Base-by-base conservation (phyloP, 2,329 filamentous ascomycete species). In the Chrysoporthe cubensis region DNA sequence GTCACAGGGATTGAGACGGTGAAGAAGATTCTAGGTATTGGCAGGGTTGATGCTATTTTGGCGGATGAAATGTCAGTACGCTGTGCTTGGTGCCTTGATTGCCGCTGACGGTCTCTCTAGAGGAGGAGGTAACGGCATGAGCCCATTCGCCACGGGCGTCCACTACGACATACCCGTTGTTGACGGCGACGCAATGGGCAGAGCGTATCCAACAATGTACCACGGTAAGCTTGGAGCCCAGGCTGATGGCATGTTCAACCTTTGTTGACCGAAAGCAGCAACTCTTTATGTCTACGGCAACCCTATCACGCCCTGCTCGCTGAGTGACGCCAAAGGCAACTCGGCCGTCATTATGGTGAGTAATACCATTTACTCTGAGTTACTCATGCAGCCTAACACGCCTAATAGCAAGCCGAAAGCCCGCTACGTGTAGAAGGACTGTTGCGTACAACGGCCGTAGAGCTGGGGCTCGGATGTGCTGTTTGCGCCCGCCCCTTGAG, bases 91-190 rank as follows among this genome's bases (percentile, higher is more conserved):
- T 48, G 7, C 46, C 4, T 34, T n/a, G 14, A 0, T 0, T 5
- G 1, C 34, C 34, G 56, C 37, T 42, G 37, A 40, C 34, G 13
- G 34, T 37, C 13, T 14, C 4, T 18, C 4, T 9, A 79, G 77
- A 48, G 79, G 79, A 4, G 79, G 79, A 5, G 78, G 78, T 34
- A 81, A 81, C 48, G 79, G 80, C 0, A 71, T 81, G 71, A 76
- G 76, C 21, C 74, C 73, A 0, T 77, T 81, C 14, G 75, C 76
- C 0, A 73, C 75, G 0, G 71, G 76, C 14, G 75, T 75, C 6
- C 73, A 79, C 57, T 80, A 77, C 50, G 77, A 80, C 37, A 73
- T 80, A 2, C 79, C 79, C 0, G 71, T 80, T 4, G 71, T 80
- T 0, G 78, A 80, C 21, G 78, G 76, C 3, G 79, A 80, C 68